These are phyloP conservation scores for Guadua angustifolia DNA, from an alignment of 176 grass and related monocot species.

Conservation along the genomic window DNA sequence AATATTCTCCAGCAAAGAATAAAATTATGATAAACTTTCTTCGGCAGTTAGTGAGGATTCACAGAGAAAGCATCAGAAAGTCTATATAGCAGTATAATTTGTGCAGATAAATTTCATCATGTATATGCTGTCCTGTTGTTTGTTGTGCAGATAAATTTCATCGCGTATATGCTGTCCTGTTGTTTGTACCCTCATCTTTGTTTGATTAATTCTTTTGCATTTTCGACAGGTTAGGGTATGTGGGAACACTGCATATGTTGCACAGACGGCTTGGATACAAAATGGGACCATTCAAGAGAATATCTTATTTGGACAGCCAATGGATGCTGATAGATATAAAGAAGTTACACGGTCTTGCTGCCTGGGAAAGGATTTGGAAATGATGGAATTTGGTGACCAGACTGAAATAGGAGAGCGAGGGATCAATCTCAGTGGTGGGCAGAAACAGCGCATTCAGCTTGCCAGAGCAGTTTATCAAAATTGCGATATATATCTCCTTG, in stretches of 20 bases:
- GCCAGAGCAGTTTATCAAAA: slow-evolving; percentile 69
- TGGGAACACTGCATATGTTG: slow-evolving; percentile 65
- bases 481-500: slow-evolving; percentile 68
- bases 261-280: slow-evolving; percentile 73
- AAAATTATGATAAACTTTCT: no score
- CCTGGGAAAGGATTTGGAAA: slow-evolving; percentile 43
- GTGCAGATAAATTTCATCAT: no score
- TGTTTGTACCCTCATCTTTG: no score
- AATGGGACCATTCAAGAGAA: slow-evolving; percentile 65
- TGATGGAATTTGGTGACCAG: slow-evolving; percentile 57
- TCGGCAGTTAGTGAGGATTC: no score
- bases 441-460: slow-evolving; percentile 70
- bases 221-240: slow-evolving; percentile 51
- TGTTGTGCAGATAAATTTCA: no score
- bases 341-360: slow-evolving; percentile 58
- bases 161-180: no score
- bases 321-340: slow-evolving; percentile 54
- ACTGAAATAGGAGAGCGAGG: slow-evolving; percentile 74
- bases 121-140: no score
- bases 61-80: no score
- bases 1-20: no score
- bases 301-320: slow-evolving; percentile 62
- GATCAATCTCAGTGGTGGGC: slow-evolving; percentile 72
- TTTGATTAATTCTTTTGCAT: no score
- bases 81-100: no score